Conservation (phyloP, 2,329 filamentous ascomycete genomes). For the Akanthomyces muscarius region DNA sequence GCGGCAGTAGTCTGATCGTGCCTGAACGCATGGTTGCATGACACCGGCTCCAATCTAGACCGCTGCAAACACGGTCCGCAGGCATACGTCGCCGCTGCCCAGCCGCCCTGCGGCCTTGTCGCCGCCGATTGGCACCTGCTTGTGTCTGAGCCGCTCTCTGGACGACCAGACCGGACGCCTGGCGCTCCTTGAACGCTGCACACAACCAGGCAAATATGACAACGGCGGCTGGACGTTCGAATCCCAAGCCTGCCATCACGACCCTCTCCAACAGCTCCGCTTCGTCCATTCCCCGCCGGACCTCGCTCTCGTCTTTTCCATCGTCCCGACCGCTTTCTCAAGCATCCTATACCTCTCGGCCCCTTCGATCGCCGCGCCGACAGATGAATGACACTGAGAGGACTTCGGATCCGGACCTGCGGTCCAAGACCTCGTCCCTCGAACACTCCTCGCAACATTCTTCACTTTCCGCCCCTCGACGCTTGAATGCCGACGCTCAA, state of each 20-base stretch:
- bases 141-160: neutral
- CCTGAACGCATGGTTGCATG: neutral
- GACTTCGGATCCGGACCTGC: constrained; percentile 55
- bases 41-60: neutral
- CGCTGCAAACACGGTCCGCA: neutral
- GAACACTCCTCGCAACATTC: constrained; percentile 60
- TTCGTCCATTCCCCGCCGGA: constrained; percentile 31
- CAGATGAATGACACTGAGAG: constrained; percentile 50
- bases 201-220: constrained; percentile 30
- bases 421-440: constrained; percentile 56
- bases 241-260: constrained; percentile 36
- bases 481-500: constrained; percentile 48
- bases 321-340: constrained; percentile 55
- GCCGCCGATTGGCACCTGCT: neutral
- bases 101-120: neutral
- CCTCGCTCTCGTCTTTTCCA: constrained; percentile 63
- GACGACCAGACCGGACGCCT: neutral
- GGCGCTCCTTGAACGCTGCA: neutral
- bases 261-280: constrained; percentile 31
- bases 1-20: constrained; percentile 2
- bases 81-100: neutral
- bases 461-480: constrained; percentile 50
- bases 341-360: constrained; percentile 51
- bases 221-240: constrained; percentile 40
- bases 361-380: constrained; percentile 53